Base-by-base conservation (phyloP, 2,329 filamentous ascomycete species). In the Aspergillus hiratsukae region DNA sequence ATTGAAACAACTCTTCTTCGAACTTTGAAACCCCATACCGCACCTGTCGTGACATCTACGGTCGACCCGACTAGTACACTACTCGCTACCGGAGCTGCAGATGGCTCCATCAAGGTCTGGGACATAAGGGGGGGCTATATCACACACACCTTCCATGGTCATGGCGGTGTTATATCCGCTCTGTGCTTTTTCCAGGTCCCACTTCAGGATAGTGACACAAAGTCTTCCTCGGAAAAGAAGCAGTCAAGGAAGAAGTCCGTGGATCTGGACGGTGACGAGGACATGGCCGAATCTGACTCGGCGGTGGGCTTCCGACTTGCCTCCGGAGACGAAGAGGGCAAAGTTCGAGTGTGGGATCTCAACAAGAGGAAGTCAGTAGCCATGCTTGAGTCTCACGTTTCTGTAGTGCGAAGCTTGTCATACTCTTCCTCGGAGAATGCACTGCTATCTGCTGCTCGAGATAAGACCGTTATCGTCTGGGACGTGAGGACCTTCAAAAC, bases 51-150 rank as follows among this genome's bases (percentile, higher is more conserved):
- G 1, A 90, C 93, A 8, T 80, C 93, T 14, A 87, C 90, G 1
- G 86, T 94, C 59, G 94, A 99, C 72, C 82, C 85, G 53, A 96
- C 92, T 1, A 89, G 92, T 67, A 96, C 93, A 1, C 79, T 99
- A 11, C 81, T 99, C 46, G 94, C 92, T 17, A 97, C 93, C 17
- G 94, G 95, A 60, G 90, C 90, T 50, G 92, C 94, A 3, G 94
- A 99, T 70, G 94, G 94, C 25, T 85, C 89, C 0, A 90, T 97
- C 66, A 99, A 99, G 74, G 87, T 99, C 52, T 99, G 93, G 93
- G 94, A 99, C 75, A 91, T 99, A 58, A 81, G 82, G 51, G 90
- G 87, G 48, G 94, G 94, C 23, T 97, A 89, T 73, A 86, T 91
- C 31, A 99, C 95, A 28, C 94, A 99, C 74, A 96, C 91, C 0